A percentile compares a stretch with the other conserved stretches of the same genome.
These are phyloP conservation scores for Sugiyamaella marilandica DNA, from an alignment of 805 yeast species.

Conservation along the genomic window DNA sequence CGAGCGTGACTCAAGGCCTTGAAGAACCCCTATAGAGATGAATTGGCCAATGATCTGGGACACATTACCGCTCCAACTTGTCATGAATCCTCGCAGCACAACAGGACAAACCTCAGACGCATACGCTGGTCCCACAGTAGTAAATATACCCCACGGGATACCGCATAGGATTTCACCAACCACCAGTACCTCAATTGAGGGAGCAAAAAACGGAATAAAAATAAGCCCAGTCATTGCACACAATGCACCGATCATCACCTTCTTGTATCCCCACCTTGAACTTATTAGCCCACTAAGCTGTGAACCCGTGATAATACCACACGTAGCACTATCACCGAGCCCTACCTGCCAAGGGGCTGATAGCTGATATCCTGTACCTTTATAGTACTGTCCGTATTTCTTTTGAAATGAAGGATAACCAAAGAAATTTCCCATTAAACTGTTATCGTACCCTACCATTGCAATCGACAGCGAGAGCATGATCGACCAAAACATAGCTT, in stretches of 20 bases:
- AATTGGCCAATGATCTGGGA: conserved; percentile 45
- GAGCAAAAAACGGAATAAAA: conserved; percentile 42
- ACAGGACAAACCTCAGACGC: conserved; percentile 53
- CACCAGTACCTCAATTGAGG: conserved; percentile 32
- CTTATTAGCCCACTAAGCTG: conserved; percentile 38
- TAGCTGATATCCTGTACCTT: conserved; percentile 29
- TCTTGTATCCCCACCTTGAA: conserved; percentile 42
- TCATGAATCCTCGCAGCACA: conserved; percentile 43
- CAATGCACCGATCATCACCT: conserved; percentile 35
- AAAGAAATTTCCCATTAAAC: conserved; percentile 37
- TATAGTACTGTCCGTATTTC: conserved; percentile 36
- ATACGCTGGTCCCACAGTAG: conserved; percentile 45
- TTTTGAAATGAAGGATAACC: conserved; percentile 41
- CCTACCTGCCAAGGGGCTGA: conserved; percentile 42
- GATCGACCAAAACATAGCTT: conserved; percentile 44
- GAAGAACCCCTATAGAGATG: conserved; percentile 47
- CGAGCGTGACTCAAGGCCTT: conserved; percentile 27
- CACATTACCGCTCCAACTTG: conserved; percentile 37
- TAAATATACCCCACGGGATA: conserved; percentile 50
- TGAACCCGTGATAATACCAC: conserved; percentile 38
- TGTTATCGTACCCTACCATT: conserved; percentile 46
- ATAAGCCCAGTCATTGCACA: conserved; percentile 31
- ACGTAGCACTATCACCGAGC: conserved; percentile 21
- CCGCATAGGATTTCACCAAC: conserved; percentile 35
- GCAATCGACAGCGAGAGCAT: conserved; percentile 40